These are phyloP conservation scores for Aspergillus leporis DNA, from an alignment of 495 filamentous ascomycete species.

Conservation along the genomic window DNA sequence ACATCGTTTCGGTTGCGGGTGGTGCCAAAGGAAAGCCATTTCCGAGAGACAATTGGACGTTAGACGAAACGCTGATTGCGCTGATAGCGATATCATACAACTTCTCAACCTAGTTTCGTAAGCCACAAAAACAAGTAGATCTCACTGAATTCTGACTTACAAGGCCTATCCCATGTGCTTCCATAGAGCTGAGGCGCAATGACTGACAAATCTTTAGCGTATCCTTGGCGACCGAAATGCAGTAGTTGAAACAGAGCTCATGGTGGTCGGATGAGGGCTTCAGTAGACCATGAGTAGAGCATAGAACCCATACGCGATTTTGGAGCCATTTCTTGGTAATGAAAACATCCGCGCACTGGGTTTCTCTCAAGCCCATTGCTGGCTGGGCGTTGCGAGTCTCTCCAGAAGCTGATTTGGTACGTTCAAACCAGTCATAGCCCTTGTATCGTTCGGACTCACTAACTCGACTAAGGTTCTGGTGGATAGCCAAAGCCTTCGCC, in stretches of 20 bases:
- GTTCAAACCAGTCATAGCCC: conserved; percentile 71
- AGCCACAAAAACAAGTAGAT: conserved; percentile 9
- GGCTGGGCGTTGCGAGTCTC: conserved; percentile 38
- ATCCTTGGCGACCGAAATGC: conserved; percentile 66
- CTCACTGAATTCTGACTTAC: conserved; percentile 43
- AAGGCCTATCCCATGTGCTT: conserved; percentile 70
- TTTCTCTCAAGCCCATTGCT: conserved; percentile 58
- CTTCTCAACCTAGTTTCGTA: conserved; percentile 38
- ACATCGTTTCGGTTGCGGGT: background rate
- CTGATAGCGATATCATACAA: conserved; percentile 43
- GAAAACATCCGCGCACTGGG: conserved; percentile 67
- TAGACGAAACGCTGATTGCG: conserved; percentile 38
- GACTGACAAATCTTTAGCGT: conserved; percentile 64
- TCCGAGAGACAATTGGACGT: conserved; percentile 28
- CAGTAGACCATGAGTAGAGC: conserved; percentile 54
- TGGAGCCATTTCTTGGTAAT: conserved; percentile 83
- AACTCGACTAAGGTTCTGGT: conserved; percentile 34
- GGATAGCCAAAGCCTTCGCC: conserved; percentile 36
- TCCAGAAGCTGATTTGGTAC: conserved; percentile 25
- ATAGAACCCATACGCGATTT: conserved; percentile 76
- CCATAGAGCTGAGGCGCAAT: conserved; percentile 64
- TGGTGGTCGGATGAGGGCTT: conserved; percentile 51
- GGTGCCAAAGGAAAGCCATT: conserved; percentile 7
- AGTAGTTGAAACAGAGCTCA: conserved; percentile 66
- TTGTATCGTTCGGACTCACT: conserved; percentile 35